Base-by-base conservation (phyloP, 108 stramenopile genomes). In the Hondaea fermentalgiana region DNA sequence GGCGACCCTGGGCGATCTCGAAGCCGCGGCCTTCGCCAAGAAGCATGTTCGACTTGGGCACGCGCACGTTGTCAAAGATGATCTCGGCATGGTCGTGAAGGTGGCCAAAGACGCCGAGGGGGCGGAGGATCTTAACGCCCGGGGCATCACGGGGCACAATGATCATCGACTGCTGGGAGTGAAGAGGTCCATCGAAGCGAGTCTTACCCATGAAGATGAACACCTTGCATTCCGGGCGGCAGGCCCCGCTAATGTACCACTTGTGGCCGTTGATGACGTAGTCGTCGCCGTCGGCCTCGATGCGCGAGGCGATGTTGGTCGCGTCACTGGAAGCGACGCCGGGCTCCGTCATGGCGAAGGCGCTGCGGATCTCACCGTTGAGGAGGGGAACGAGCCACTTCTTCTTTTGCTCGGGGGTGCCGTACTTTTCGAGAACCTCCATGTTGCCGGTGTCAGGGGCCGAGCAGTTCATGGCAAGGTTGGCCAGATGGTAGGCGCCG, bases 61-160 rank as follows among this genome's bases (percentile, higher is more conserved):
- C 87, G 23, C 47, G 72, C 19, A 92, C 92, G 44, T 92, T 90
- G 72, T 59, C 88, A 5, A 93, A 89, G 57, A 90, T 88, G 10
- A 93, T 91, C 90, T 93, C 93, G 6, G 92, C 93, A 53, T 93
- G 93, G n/a, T 91, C 98, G 92, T 98, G 97, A 60, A 97, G 97
- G 90, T 97, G 96, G 29, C 98, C 98, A 92, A 98, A 96, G 0
- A 98, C 97, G 29, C 95, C 96, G 87, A 98, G 88, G 4, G 98
- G 94, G 45, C 98, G 94, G 10, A 96, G 91, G 60, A 96, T 59
- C 57, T 87, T 72, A 2, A 99, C 92, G 19, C 95, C 93, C 5
- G 96, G 96, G 51, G 95, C 92, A 8, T 96, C 93, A 88, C 96
- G 89, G 5, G 96, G 96, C 4, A 98, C 95, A 42, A 97, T 25